Evolutionary conservation across 148 eudicot genomes (phyloP).

Genomic region (Fagopyrum homotropicum): DNA sequence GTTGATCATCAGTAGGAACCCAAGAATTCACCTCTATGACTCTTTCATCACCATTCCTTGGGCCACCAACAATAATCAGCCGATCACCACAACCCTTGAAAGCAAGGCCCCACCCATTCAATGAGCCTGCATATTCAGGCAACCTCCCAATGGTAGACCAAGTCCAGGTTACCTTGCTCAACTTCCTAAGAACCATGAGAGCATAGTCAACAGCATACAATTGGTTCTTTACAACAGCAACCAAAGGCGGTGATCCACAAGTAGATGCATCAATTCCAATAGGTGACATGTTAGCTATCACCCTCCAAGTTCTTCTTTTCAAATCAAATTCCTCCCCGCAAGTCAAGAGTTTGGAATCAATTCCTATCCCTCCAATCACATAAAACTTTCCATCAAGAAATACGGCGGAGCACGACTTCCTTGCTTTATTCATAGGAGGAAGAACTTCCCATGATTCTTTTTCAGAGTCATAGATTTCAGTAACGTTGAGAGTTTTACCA

Average conservation of each 20-base stretch:
- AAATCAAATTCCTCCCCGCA: conserved; percentile 30
- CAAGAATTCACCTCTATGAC: conserved; percentile 27
- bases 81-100: conserved; percentile 31
- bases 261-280: conserved; percentile 13
- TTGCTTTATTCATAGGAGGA: too few relatives aligned
- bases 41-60: conserved; percentile 20
- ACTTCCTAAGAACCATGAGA: conserved; percentile 24
- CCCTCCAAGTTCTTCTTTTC: conserved; percentile 18
- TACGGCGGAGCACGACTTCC: too few relatives aligned
- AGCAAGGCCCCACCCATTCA: conserved; percentile 35
- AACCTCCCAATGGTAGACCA: conserved; percentile 25
- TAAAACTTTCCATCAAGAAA: too few relatives aligned
- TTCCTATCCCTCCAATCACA: conserved; percentile 15
- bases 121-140: conserved; percentile 24
- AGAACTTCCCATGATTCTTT: too few relatives aligned
- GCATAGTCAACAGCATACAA: conserved; percentile 27
- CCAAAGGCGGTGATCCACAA: conserved; percentile 28
- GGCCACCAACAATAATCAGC: conserved; percentile 34
- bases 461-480: too few relatives aligned
- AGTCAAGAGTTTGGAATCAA: conserved; percentile 16
- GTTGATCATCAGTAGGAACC: conserved; percentile 27
- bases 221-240: conserved; percentile 30
- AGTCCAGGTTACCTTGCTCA: conserved; percentile 14
- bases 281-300: conserved; percentile 28
- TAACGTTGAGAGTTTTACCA: too few relatives aligned